Base-by-base conservation (phyloP, 192 early-diverging fungal genomes). In the Coemansia sp. region DNA sequence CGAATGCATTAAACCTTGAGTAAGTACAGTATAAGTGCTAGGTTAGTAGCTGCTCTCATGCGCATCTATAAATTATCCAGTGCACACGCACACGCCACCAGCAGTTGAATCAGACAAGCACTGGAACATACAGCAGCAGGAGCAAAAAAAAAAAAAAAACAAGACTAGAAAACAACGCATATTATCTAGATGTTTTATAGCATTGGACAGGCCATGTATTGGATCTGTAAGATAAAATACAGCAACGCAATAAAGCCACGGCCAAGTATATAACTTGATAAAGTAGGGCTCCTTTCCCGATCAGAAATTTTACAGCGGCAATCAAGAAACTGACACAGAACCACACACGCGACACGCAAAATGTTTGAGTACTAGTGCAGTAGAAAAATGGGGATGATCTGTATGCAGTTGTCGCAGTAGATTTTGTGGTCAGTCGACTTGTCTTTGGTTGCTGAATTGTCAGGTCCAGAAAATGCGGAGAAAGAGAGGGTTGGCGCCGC, bases 301-400 rank as follows among this genome's bases (percentile, higher is more conserved):
- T 44, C 16, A 44, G 7, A 44, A 1, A 44, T 16, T 16, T 44
- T 44, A 44, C 12, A 16, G 2, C 8, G 16, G 14, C 38, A 44
- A 44, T 44, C 38, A 16, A 16, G 14, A 44, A 44, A 44, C 38
- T 44, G 38, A 44, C 14, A 44, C 38, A 44, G 12, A 34, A 34
- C 4, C 54, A 30, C 28, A 54, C 50, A 64, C 62, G 24, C 51
- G 51, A 38, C 22, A 25, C 24, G 19, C n/a, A 4, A 32, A 26
- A 30, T 28, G 54, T 2, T 25, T 30, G 12, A 19, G 5, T 31
- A 25, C n/a, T 19, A 16, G 14, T 12, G 49, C 59, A 60, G 59
- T 60, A 60, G 48, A 48, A 16, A 60, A 60, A 30, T 47, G 26
- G n/a, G 50, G 59, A 44, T 49, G 59, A 50, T 60, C 48, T 60